These are phyloP conservation scores for Glutinoglossum americanum DNA, from an alignment of 495 filamentous ascomycete species.

Conservation along the genomic window DNA sequence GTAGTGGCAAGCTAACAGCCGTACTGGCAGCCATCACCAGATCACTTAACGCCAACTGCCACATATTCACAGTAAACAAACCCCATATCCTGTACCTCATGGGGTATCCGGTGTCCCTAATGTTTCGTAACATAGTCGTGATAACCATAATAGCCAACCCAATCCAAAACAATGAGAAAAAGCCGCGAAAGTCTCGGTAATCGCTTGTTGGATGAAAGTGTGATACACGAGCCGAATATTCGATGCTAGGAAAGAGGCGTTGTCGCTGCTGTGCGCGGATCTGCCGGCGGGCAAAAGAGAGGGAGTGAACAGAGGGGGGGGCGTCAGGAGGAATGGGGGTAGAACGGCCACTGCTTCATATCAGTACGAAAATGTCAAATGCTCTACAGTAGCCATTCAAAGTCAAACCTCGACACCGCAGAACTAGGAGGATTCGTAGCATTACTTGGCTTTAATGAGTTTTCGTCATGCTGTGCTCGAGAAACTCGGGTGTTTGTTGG, in stretches of 20 bases:
- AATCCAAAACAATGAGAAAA: slow-evolving; percentile 97
- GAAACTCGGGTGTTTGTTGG: slow-evolving; percentile 17
- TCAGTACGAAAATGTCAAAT: neutral
- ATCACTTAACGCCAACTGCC: slow-evolving; percentile 70
- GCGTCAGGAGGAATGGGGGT: slow-evolving; percentile 82
- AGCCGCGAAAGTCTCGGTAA: slow-evolving; percentile 85
- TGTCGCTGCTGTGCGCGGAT: slow-evolving; percentile 60
- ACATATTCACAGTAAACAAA: slow-evolving; percentile 67
- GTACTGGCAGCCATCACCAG: slow-evolving; percentile 63
- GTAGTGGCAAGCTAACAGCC: slow-evolving; percentile 47
- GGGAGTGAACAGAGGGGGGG: slow-evolving; percentile 67
- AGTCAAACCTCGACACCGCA: slow-evolving; percentile 7
- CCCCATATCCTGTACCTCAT: slow-evolving; percentile 68
- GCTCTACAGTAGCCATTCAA: neutral
- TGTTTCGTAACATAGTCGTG: slow-evolving; percentile 72
- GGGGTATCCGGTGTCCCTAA: slow-evolving; percentile 81
- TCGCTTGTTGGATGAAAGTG: slow-evolving; percentile 89
- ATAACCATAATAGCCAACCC: slow-evolving; percentile 90
- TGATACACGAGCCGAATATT: slow-evolving; percentile 80
- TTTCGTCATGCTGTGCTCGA: slow-evolving; percentile 15
- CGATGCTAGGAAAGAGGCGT: slow-evolving; percentile 85
- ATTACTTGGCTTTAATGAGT: slow-evolving; percentile 7
- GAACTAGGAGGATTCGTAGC: slow-evolving; percentile 5
- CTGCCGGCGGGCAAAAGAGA: slow-evolving; percentile 67
- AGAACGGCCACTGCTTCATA: slow-evolving; percentile 44